Conservation (phyloP, 2,329 filamentous ascomycete genomes). For the Ambrosiella beaveri region DNA sequence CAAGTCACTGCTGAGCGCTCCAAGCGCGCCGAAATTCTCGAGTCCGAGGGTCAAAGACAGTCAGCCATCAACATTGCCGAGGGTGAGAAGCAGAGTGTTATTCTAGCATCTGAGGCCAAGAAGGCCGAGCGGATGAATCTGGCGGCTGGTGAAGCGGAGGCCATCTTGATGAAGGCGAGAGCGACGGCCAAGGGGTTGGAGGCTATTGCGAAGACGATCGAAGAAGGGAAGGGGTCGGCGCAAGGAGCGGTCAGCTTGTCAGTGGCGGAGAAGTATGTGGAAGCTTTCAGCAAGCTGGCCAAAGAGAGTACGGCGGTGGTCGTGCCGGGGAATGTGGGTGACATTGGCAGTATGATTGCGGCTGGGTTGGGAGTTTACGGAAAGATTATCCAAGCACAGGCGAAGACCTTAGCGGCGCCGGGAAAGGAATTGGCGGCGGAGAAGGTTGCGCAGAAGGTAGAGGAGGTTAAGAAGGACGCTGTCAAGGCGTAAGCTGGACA, state of each 20-base stretch:
- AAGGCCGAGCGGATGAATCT: slow-evolving; percentile 83
- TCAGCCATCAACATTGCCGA: slow-evolving; percentile 98
- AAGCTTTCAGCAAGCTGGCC: slow-evolving; percentile 79
- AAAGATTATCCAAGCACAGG: slow-evolving; percentile 71
- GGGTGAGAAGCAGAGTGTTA: slow-evolving; percentile 91
- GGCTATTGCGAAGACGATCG: slow-evolving; percentile 61
- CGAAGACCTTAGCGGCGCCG: slow-evolving; percentile 26
- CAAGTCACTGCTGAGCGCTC: slow-evolving; percentile 94
- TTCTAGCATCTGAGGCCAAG: slow-evolving; percentile 84
- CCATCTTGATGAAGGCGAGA: slow-evolving; percentile 67
- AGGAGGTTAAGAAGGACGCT: not conserved
- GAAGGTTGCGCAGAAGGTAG: slow-evolving; percentile 1
- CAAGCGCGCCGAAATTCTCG: slow-evolving; percentile 93
- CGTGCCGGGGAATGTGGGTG: slow-evolving; percentile 90
- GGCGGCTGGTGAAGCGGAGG: slow-evolving; percentile 83
- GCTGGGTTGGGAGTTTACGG: slow-evolving; percentile 90
- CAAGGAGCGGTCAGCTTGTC: slow-evolving; percentile 71
- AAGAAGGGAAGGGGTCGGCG: slow-evolving; percentile 54
- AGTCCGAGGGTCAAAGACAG: slow-evolving; percentile 92
- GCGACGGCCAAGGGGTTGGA: slow-evolving; percentile 84
- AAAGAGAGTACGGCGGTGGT: slow-evolving; percentile 93
- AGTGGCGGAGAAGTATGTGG: slow-evolving; percentile 95
- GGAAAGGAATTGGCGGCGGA: slow-evolving; percentile 23
- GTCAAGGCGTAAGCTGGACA: not conserved
- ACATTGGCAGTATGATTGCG: slow-evolving; percentile 92